phyloP scores from a whole-genome alignment of 257 asterid species.

The Catharanthus roseus region DNA sequence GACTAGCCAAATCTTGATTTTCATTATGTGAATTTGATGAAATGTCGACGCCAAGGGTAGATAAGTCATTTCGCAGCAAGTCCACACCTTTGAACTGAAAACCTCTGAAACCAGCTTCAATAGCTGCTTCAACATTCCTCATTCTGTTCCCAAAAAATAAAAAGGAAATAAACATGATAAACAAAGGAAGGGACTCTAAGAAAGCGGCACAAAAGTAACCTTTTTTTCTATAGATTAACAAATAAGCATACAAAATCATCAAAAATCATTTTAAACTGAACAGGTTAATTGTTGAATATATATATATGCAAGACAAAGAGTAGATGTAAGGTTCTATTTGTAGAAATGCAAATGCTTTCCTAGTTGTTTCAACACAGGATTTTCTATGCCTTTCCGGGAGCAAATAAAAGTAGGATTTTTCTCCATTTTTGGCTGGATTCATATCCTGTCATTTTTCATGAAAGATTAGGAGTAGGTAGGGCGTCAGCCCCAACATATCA shows the following conservation, averaged over 20 bases:
- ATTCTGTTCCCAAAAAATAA: constrained; percentile 35
- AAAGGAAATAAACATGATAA: background rate
- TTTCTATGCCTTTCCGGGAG: too few relatives aligned
- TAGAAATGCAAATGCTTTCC: background rate
- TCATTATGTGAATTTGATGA: constrained; percentile 15
- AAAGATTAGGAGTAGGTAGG: too few relatives aligned
- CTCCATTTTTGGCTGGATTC: too few relatives aligned
- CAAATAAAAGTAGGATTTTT: too few relatives aligned
- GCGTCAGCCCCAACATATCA: too few relatives aligned
- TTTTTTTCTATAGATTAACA: background rate
- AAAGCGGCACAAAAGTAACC: background rate
- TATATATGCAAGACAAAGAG: too few relatives aligned
- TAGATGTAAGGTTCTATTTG: background rate
- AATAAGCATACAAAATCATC: background rate
- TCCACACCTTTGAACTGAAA: constrained; percentile 65
- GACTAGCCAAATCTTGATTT: constrained; percentile 25
- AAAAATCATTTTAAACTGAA: background rate
- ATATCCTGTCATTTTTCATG: too few relatives aligned
- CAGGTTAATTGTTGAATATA: background rate
- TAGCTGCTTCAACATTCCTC: constrained; percentile 78
- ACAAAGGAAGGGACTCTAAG: background rate
- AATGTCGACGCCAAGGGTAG: constrained; percentile 37
- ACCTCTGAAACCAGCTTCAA: constrained; percentile 54
- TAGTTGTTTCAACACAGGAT: too few relatives aligned
- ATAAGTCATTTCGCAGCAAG: constrained; percentile 49